A percentile compares a stretch with the other conserved stretches of the same genome.
Evolutionary conservation across 148 eudicot genomes (phyloP).

Genomic region (Polygonum aviculare): DNA sequence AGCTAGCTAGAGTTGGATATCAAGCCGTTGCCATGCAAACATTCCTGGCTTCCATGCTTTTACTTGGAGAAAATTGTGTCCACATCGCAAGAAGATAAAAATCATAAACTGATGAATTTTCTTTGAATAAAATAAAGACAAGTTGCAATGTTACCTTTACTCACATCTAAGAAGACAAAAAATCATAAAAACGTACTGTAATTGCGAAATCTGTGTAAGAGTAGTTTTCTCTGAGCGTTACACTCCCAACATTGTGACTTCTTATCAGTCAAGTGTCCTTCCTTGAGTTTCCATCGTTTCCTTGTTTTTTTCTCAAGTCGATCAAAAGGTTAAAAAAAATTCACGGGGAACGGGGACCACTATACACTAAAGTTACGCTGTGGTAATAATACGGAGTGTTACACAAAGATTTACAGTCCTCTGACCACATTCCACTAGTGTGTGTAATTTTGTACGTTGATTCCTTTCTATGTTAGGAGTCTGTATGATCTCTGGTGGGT

Average conservation of each 20-base stretch:
- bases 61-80: neutral
- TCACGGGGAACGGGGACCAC: neutral
- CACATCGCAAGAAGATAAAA: neutral
- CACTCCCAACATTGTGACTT: neutral
- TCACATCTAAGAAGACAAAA: neutral
- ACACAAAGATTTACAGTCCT: neutral
- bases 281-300: neutral
- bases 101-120: neutral
- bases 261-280: neutral
- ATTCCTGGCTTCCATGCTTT: neutral
- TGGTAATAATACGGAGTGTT: neutral
- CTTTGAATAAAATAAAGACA: neutral
- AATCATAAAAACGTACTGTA: neutral
- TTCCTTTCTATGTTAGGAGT: neutral
- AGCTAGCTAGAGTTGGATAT: neutral
- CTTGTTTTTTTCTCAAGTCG: neutral
- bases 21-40: slow-evolving; percentile 5
- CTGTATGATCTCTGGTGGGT: neutral
- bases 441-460: neutral
- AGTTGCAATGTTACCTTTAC: neutral
- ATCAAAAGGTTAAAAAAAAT: neutral
- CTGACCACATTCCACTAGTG: neutral
- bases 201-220: neutral
- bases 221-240: neutral
- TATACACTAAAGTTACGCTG: neutral